phyloP scores from a whole-genome alignment of 2,329 filamentous ascomycete species.

The Alternaria longipes region DNA sequence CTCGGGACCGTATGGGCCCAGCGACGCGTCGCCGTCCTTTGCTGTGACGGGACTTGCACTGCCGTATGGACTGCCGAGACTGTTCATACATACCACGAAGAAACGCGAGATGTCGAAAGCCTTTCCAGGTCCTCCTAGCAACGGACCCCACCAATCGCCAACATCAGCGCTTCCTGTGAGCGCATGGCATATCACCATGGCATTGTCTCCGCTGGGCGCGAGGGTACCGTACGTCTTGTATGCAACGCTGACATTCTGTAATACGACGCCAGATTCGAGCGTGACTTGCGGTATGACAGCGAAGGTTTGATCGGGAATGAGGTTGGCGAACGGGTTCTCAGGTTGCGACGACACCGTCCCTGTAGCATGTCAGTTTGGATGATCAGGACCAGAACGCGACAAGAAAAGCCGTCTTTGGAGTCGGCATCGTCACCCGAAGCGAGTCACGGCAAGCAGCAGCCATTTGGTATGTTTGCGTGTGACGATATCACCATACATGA shows the following conservation, averaged over 20 bases:
- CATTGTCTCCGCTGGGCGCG: constrained; percentile 66
- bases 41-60: constrained; percentile 89
- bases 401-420: not conserved
- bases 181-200: constrained; percentile 79
- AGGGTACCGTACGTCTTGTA: constrained; percentile 70
- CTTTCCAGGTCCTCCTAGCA: constrained; percentile 78
- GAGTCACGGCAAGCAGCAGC: not conserved
- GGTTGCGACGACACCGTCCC: constrained; percentile 67
- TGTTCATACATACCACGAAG: constrained; percentile 88
- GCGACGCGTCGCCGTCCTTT: constrained; percentile 78
- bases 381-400: constrained; percentile 1
- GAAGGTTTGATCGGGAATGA: constrained; percentile 90
- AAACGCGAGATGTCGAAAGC: constrained; percentile 85
- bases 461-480: constrained; percentile 2
- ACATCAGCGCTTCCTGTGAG: constrained; percentile 87
- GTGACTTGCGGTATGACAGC: constrained; percentile 88
- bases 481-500: not conserved
- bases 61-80: constrained; percentile 83
- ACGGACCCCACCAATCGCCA: constrained; percentile 86
- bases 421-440: not conserved
- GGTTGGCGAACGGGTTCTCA: constrained; percentile 87
- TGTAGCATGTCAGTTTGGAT: constrained; percentile 32
- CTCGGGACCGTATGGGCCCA: constrained; percentile 89
- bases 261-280: constrained; percentile 87
- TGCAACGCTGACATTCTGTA: constrained; percentile 76